Base-by-base conservation (phyloP, 129 eudicot genomes). In the Chrysanthemum seticuspe region DNA sequence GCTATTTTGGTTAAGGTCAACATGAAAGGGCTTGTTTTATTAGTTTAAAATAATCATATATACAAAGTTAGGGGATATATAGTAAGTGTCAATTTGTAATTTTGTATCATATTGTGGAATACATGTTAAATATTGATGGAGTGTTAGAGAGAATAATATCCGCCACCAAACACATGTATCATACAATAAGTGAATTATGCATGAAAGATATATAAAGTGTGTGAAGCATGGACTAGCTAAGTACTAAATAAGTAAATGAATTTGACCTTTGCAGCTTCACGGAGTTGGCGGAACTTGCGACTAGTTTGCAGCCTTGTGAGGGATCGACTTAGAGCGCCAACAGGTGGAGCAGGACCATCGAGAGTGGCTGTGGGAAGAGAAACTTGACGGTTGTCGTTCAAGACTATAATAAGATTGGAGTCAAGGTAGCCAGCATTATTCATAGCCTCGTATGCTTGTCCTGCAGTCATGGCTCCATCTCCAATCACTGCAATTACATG, bases 381-480 rank as follows among this genome's bases (percentile, higher is more conserved):
- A 16, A 87, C 93, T 75, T 87, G 93, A 3, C 79, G 62, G 59
- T 87, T 87, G 58, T 87, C 93, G 12, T 87, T 87, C 67, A 87
- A 75, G 49, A 87, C 61, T 5, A 87, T 68, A 58, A 84, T 85
- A 54, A 87, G 83, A 68, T 85, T 87, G 1, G 94, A 71, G 15
- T 87, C 89, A 1, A 85, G 74, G 61, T 74, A 87, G 7, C 94
- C 94, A 0, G 87, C 94, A 74, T 87, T 87, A 70, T 87, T 87
- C 79, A 87, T 67, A 23, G 89, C 94, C 47, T 87, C 94, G 2
- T 79, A 87, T 19, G 94, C 94, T 61, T 87, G 94, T 64, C 94
- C 94, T 45, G 87, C 94, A 5, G 89, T 87, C 94, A 87, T 85
- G 58, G 94, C 94, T 48, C 94, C 94, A 69, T 87, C 94, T 5